phyloP scores from a whole-genome alignment of 2,329 filamentous ascomycete species.

The Pyrenophora graminea region DNA sequence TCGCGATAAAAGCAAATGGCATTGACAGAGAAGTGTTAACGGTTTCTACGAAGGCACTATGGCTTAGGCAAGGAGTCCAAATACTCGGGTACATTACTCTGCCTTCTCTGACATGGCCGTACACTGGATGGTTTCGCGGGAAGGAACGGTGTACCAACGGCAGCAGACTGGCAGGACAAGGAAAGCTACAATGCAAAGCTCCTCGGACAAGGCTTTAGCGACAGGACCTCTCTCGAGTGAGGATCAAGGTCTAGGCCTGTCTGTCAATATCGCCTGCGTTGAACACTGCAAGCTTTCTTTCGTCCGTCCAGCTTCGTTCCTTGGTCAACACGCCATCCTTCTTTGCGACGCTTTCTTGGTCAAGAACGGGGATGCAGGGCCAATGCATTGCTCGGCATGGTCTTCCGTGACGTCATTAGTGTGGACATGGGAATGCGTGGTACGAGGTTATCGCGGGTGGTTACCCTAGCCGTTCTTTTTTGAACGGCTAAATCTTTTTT shows the following conservation, averaged over 20 bases:
- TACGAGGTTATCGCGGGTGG: conserved; percentile 20
- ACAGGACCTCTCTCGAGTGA: conserved; percentile 48
- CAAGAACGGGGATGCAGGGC: conserved; percentile 18
- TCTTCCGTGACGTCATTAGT: conserved; percentile 9
- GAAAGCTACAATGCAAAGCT: conserved; percentile 7
- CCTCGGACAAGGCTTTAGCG: conserved; percentile 17
- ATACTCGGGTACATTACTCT: conserved; percentile 6
- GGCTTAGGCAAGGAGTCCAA: conserved; percentile 15
- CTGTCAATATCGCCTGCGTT: conserved; percentile 26
- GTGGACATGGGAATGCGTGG: conserved; percentile 27
- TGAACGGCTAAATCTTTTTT: conserved; percentile 37
- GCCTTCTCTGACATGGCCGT: conserved; percentile 22
- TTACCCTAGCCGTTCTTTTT: conserved; percentile 27
- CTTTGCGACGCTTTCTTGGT: conserved; percentile 25
- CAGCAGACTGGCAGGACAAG: conserved; percentile 11
- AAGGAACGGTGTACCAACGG: conserved; percentile 18
- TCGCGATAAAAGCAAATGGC: conserved; percentile 7
- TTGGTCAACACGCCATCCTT: conserved; percentile 14
- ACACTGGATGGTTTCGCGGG: conserved; percentile 8
- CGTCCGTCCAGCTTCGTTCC: conserved; percentile 15
- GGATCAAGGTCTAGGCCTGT: conserved; percentile 50
- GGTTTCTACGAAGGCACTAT: conserved; percentile 24
- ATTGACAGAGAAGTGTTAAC: conserved; percentile 1
- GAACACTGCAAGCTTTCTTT: conserved; percentile 12
- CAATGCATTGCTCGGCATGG: conserved; percentile 2